Base-by-base conservation (phyloP, 2,329 filamentous ascomycete species). In the Fusarium nematophilum region DNA sequence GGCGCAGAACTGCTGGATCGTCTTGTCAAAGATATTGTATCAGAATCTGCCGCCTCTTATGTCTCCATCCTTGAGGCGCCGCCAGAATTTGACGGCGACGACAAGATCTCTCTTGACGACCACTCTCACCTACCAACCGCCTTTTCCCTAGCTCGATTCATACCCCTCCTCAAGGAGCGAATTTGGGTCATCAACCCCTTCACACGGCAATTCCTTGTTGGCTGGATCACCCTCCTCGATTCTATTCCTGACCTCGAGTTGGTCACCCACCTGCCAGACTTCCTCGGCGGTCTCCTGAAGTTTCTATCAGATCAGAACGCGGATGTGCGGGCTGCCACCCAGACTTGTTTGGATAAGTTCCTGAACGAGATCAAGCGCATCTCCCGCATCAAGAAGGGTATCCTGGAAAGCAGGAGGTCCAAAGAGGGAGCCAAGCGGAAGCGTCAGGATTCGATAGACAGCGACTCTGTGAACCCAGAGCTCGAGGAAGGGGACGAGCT, bases 191-290 rank as follows among this genome's bases (percentile, higher is more conserved):
- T 96, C 57, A 97, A 96, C 69, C 93, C 96, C 0, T 98, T 96
- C 72, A 97, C 94, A 4, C 85, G 95, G 44, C 96, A 92, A 11
- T 99, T 99, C 69, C 83, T 99, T 11, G 95, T 99, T 3, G 93
- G 92, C 26, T 99, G 95, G 95, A 92, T 99, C 54, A 96, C 90
- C 4, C 78, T 99, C 13, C 83, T 99, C 15, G 95, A 99, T 74
- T 97, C 93, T 1, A 98, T 99, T 66, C 95, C 95, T 0, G 96
- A 99, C 71, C 81, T 99, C 34, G 96, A 99, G 75, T 86, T 99
- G 15, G 94, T 99, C 30, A 90, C 91, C 4, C 96, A 93, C 73
- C 80, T 99, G 18, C 96, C 95, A 1, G 92, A 94, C 43, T 99
- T 99, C 69, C 81, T 99, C 1, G 90, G 88, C 21, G 95, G 94